Evolutionary conservation across 257 asterid species (phyloP).

Genomic region (Scutellaria minor): DNA sequence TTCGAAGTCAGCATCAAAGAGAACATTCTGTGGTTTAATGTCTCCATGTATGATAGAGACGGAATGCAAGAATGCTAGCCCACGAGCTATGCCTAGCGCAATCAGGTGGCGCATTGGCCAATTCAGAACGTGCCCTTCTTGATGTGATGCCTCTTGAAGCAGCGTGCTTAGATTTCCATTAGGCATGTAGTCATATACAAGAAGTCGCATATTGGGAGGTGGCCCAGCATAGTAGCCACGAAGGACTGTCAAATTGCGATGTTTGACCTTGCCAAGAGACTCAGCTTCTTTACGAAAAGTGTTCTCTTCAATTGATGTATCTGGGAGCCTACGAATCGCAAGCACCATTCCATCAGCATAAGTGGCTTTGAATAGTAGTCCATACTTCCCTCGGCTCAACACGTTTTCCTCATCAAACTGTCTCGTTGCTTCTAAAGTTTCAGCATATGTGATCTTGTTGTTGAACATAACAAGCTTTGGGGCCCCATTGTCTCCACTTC

Average conservation of each 20-base stretch:
- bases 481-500: constrained; percentile 76
- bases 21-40: constrained; percentile 73
- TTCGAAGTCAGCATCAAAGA: constrained; percentile 93
- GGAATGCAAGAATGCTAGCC: constrained; percentile 70
- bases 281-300: constrained; percentile 78
- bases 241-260: constrained; percentile 76
- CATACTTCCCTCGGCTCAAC: constrained; percentile 70
- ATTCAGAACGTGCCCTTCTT: constrained; percentile 85
- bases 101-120: constrained; percentile 97
- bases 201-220: constrained; percentile 71
- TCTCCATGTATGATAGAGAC: constrained; percentile 63
- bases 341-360: constrained; percentile 92
- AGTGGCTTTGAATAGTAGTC: constrained; percentile 70
- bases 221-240: constrained; percentile 89
- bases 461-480: constrained; percentile 84
- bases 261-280: constrained; percentile 74
- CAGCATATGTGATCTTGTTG: constrained; percentile 75
- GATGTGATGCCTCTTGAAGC: constrained; percentile 87
- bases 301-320: constrained; percentile 61
- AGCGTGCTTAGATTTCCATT: constrained; percentile 77
- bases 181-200: constrained; percentile 86
- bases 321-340: constrained; percentile 75
- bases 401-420: constrained; percentile 93
- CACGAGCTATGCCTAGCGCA: constrained; percentile 84
- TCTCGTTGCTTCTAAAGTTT: constrained; percentile 83